phyloP scores from a whole-genome alignment of 192 early-diverging fungal genomes.

The Gonapodya prolifera region DNA sequence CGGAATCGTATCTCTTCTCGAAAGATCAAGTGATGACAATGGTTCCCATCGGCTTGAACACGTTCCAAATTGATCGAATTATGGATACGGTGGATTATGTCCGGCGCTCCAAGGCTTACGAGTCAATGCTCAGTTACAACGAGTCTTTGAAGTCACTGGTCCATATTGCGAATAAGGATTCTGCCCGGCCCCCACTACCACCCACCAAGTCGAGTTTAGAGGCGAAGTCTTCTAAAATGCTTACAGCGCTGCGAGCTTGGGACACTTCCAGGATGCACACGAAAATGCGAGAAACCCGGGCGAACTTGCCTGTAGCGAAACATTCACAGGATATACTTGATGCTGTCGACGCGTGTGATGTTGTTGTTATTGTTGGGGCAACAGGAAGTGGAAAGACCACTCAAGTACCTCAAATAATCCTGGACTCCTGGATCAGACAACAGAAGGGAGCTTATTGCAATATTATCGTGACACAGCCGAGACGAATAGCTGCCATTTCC shows the following conservation, averaged over 20 bases:
- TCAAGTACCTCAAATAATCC: not conserved
- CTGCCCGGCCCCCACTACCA: not conserved
- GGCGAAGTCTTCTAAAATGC: not conserved
- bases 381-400: constrained; percentile 2
- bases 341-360: not conserved
- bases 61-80: not conserved
- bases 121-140: not conserved
- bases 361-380: not conserved
- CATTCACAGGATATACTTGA: not conserved
- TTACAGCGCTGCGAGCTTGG: not conserved
- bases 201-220: not conserved
- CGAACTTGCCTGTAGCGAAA: not conserved
- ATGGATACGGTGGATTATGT: not conserved
- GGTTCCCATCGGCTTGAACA: not conserved
- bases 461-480: constrained; percentile 22
- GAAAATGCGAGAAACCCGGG: not conserved
- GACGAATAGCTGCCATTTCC: constrained; percentile 17
- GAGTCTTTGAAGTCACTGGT: not conserved
- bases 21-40: not conserved
- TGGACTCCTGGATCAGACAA: not conserved
- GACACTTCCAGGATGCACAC: not conserved
- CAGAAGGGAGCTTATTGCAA: constrained; percentile 5
- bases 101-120: not conserved
- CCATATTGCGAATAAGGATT: not conserved
- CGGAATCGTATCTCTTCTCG: not conserved